phyloP scores from a whole-genome alignment of 768 basidiomycete species.

The Mycena alexandri region DNA sequence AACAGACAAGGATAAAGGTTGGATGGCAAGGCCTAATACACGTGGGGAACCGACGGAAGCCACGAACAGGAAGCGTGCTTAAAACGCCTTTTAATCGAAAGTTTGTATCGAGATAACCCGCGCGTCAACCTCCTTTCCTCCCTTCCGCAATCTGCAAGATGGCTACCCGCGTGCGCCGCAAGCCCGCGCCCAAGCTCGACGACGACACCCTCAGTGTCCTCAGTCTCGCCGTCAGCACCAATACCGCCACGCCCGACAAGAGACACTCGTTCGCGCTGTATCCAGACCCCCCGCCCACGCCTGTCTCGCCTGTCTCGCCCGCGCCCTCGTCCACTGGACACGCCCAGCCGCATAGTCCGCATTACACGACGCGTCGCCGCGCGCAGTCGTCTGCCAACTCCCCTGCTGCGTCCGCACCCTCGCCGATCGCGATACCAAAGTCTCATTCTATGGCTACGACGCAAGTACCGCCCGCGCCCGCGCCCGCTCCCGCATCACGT shows the following conservation, averaged over 20 bases:
- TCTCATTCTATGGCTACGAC: background rate
- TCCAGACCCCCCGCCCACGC: constrained; percentile 11
- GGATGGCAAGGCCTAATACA: too few relatives aligned
- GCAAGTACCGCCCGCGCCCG: background rate
- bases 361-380: constrained; percentile 32
- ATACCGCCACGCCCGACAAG: background rate
- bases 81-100: background rate
- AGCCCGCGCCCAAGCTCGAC: constrained; percentile 28
- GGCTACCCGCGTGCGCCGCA: constrained; percentile 18
- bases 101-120: background rate
- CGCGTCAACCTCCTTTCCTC: background rate
- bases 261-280: constrained; percentile 28
- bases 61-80: background rate
- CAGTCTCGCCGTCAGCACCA: background rate
- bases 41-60: background rate
- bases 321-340: background rate
- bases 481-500: background rate
- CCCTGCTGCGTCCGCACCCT: background rate
- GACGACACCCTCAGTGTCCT: background rate
- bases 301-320: constrained; percentile 6
- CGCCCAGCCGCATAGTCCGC: background rate
- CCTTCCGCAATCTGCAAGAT: constrained; percentile 3
- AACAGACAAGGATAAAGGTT: too few relatives aligned
- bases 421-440: constrained; percentile 3
- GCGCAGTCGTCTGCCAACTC: constrained; percentile 10